A percentile compares a stretch with the other conserved stretches of the same genome.
Evolutionary conservation across 1,284 basidiomycete genomes (phyloP).

Genomic region (Agaricales sp.): DNA sequence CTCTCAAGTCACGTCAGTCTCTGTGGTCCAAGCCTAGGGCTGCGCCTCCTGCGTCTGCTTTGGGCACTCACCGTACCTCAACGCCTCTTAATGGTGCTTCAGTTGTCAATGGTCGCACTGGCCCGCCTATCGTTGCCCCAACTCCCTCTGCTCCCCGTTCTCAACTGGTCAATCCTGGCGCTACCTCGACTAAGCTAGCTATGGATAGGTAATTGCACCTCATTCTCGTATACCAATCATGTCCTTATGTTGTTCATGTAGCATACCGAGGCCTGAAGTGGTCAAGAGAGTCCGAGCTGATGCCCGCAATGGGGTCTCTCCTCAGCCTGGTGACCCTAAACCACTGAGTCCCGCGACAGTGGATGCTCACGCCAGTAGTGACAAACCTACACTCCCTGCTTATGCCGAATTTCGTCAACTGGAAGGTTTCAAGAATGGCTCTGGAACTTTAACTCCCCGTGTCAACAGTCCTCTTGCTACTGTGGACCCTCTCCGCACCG

Average conservation of each 20-base stretch:
- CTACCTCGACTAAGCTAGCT: slow-evolving; percentile 37
- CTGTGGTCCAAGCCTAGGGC: slow-evolving; percentile 34
- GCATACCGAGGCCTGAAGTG: slow-evolving; percentile 66
- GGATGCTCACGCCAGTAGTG: background rate
- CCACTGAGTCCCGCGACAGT: slow-evolving; percentile 16
- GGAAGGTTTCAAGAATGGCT: slow-evolving; percentile 33
- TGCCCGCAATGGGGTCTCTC: slow-evolving; percentile 28
- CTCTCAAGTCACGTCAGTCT: slow-evolving; percentile 57
- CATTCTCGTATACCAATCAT: slow-evolving; percentile 2
- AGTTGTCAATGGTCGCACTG: slow-evolving; percentile 23
- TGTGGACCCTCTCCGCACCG: slow-evolving; percentile 5
- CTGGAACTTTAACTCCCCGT: slow-evolving; percentile 3
- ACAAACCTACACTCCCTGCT: background rate
- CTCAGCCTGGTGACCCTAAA: slow-evolving; percentile 19
- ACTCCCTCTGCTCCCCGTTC: slow-evolving; percentile 50
- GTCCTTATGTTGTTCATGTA: slow-evolving; percentile 16
- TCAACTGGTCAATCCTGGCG: slow-evolving; percentile 28
- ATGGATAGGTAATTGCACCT: slow-evolving; percentile 53
- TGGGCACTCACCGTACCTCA: slow-evolving; percentile 6
- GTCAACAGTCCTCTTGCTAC: background rate
- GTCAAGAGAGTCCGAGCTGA: slow-evolving; percentile 61
- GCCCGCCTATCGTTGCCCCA: slow-evolving; percentile 21
- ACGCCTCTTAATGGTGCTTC: slow-evolving; percentile 22
- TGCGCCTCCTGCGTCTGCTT: slow-evolving; percentile 8
- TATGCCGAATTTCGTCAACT: slow-evolving; percentile 8